A percentile compares a stretch with the other conserved stretches of the same genome.
Conservation (phyloP, 2,329 filamentous ascomycete genomes). For the Colletotrichum filicis region DNA sequence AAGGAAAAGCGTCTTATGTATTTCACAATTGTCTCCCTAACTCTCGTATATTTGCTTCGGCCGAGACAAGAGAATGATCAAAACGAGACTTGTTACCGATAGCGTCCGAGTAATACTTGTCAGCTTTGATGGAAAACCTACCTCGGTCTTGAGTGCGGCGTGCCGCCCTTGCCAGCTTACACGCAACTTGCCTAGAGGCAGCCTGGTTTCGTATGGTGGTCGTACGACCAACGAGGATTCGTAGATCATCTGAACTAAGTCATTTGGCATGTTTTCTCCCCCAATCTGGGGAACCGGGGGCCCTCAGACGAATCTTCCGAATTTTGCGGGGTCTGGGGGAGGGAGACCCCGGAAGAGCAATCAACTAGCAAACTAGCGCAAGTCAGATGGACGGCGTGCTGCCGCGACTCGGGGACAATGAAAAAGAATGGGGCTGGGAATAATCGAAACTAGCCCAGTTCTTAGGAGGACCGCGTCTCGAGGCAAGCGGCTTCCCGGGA, state of each 20-base stretch:
- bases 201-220: conserved; percentile 3
- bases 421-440: neutral
- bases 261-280: conserved; percentile 16
- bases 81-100: too few relatives aligned
- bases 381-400: neutral
- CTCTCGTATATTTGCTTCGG: neutral
- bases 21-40: neutral
- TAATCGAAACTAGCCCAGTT: neutral
- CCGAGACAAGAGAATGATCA: too few relatives aligned
- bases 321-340: conserved; percentile 28
- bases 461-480: conserved; percentile 7
- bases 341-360: neutral
- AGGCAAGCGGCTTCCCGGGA: neutral
- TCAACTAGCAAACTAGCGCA: neutral
- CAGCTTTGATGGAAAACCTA: too few relatives aligned
- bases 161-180: too few relatives aligned
- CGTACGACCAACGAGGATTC: conserved; percentile 11
- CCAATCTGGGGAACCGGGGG: conserved; percentile 29
- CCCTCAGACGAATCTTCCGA: conserved; percentile 15
- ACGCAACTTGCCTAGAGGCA: neutral
- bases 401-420: neutral
- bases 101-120: too few relatives aligned
- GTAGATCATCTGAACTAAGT: neutral
- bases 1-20: conserved; percentile 1
- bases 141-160: too few relatives aligned